These are phyloP conservation scores for Rhodomyrtus psidioides DNA, from an alignment of 441 rosid genomes.

Conservation along the genomic window DNA sequence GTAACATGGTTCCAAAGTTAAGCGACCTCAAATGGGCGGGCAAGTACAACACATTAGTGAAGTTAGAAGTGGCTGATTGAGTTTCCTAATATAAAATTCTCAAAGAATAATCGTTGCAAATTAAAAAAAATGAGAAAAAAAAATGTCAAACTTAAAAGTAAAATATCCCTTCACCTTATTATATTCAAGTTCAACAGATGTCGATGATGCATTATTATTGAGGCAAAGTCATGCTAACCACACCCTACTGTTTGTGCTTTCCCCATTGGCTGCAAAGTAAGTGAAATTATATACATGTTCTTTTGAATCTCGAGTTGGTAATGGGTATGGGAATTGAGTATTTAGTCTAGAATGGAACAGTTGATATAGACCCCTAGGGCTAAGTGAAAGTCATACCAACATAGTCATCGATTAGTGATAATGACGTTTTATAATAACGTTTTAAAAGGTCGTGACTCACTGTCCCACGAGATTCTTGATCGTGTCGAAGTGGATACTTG, in stretches of 20 bases:
- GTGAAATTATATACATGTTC: neutral
- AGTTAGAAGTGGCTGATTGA: neutral
- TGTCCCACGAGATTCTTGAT: neutral
- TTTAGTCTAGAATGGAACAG: neutral
- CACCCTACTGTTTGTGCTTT: neutral
- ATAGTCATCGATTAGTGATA: neutral
- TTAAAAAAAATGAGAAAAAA: neutral
- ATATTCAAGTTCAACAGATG: neutral
- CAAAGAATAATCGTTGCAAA: neutral
- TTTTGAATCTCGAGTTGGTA: neutral
- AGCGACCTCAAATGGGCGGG: neutral
- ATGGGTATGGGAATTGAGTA: neutral
- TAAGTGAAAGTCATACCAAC: neutral
- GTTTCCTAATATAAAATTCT: neutral
- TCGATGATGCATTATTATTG: neutral
- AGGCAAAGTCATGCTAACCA: neutral
- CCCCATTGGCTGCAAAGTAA: neutral
- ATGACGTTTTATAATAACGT: neutral
- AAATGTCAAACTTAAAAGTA: neutral
- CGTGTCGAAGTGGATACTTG: neutral
- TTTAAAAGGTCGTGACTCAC: neutral
- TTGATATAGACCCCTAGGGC: neutral
- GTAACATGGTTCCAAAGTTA: neutral
- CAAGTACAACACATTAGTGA: neutral
- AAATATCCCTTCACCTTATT: neutral